phyloP scores from a whole-genome alignment of 2,329 filamentous ascomycete genomes.

The Aspergillus latus region DNA sequence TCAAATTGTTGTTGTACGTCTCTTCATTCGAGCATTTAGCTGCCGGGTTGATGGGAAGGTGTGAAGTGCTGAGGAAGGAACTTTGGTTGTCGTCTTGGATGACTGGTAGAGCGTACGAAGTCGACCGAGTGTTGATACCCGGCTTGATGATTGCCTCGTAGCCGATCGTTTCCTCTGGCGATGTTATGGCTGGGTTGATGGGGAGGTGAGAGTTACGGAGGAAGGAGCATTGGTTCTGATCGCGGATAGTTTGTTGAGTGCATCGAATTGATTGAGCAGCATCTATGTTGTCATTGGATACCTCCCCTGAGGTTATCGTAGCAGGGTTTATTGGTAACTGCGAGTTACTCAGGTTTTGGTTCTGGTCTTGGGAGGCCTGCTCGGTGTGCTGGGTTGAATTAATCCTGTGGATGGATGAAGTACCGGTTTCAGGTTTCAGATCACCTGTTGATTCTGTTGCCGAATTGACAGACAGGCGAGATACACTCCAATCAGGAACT shows the following conservation, averaged over 20 bases:
- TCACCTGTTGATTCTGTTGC: not conserved
- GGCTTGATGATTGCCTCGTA: not conserved
- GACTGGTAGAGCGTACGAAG: not conserved
- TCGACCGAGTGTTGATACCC: not conserved
- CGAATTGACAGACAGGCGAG: not conserved
- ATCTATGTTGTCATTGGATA: not conserved
- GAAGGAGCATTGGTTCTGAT: not conserved
- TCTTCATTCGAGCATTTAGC: not conserved
- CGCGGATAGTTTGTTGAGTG: not conserved
- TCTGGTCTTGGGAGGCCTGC: not conserved
- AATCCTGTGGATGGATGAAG: not conserved
- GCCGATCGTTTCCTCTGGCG: not conserved
- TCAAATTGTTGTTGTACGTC: not conserved
- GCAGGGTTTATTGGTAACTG: not conserved
- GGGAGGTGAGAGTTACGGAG: conserved; percentile 26
- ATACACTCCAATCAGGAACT: conserved; percentile 13
- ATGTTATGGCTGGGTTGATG: conserved; percentile 27
- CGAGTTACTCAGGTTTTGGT: not conserved
- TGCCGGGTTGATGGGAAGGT: conserved; percentile 34
- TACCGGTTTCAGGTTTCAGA: not conserved
- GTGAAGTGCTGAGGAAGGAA: conserved; percentile 22
- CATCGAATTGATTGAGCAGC: not conserved
- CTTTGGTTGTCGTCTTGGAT: not conserved
- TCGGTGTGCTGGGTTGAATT: not conserved
- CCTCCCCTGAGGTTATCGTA: not conserved